These are phyloP conservation scores for Zoysia japonica DNA, from an alignment of 176 grass and related monocot genomes.

Conservation along the genomic window DNA sequence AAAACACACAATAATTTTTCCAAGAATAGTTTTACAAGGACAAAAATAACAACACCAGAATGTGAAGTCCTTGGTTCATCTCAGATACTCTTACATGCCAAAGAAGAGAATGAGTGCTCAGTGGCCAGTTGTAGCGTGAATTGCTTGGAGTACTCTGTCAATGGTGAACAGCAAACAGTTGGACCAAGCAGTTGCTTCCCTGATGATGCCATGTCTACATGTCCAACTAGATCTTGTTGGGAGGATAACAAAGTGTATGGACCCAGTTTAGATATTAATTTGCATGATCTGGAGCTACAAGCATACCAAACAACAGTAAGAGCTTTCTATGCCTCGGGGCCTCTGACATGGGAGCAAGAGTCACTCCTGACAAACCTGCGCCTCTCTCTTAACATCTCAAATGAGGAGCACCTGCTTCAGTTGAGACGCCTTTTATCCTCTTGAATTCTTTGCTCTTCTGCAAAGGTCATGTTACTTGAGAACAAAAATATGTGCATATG, in stretches of 20 bases:
- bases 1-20: conserved; percentile 16
- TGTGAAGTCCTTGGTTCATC: not conserved
- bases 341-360: conserved; percentile 64
- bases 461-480: not conserved
- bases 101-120: conserved; percentile 50
- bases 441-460: conserved; percentile 23
- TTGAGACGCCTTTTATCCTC: conserved; percentile 55
- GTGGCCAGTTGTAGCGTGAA: conserved; percentile 54
- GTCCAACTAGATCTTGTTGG: not conserved
- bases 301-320: conserved; percentile 56
- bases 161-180: conserved; percentile 15
- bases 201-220: conserved; percentile 40
- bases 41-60: not conserved
- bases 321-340: conserved; percentile 51
- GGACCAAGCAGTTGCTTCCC: not conserved
- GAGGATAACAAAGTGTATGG: not conserved
- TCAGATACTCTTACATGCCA: conserved; percentile 20
- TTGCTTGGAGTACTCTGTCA: conserved; percentile 16
- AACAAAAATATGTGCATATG: not conserved
- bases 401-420: conserved; percentile 66
- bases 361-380: conserved; percentile 69
- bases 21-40: conserved; percentile 8
- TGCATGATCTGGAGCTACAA: conserved; percentile 59
- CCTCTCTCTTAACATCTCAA: conserved; percentile 61
- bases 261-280: conserved; percentile 18